Evolutionary conservation across 345 rosid genomes (phyloP).

Genomic region (Citrus reticulata): DNA sequence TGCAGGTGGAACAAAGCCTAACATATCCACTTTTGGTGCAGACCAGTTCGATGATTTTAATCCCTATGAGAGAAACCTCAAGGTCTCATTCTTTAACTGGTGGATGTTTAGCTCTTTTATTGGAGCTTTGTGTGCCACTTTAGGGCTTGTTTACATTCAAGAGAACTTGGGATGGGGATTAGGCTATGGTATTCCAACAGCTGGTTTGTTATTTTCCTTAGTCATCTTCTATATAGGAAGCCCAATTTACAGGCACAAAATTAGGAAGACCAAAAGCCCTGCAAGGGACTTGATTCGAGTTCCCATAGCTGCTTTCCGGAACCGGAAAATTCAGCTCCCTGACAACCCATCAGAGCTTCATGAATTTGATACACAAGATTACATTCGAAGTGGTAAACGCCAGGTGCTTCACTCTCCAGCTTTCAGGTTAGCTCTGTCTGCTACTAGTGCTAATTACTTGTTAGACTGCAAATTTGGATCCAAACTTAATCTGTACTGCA

Average conservation of each 20-base stretch:
- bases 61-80: constrained; percentile 53
- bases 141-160: constrained; percentile 83
- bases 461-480: no score
- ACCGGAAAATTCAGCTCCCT: constrained; percentile 57
- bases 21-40: constrained; percentile 92
- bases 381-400: constrained; percentile 51
- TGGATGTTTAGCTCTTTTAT: constrained; percentile 91
- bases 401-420: constrained; percentile 59
- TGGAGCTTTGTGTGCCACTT: constrained; percentile 72
- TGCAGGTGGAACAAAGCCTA: constrained; percentile 90
- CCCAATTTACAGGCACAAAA: constrained; percentile 77
- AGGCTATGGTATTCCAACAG: constrained; percentile 82
- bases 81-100: constrained; percentile 92
- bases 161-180: constrained; percentile 89
- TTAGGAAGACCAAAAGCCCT: constrained; percentile 53
- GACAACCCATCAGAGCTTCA: constrained; percentile 45
- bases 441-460: not conserved
- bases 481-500: not conserved
- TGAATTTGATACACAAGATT: constrained; percentile 55
- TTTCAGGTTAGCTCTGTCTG: constrained; percentile 44
- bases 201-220: constrained; percentile 64
- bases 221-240: constrained; percentile 76
- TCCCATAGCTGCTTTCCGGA: constrained; percentile 50
- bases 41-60: constrained; percentile 85
- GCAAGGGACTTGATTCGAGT: constrained; percentile 59